These are phyloP conservation scores for Cucurbita argyrosperma DNA, from an alignment of 306 rosid genomes.

Conservation along the genomic window DNA sequence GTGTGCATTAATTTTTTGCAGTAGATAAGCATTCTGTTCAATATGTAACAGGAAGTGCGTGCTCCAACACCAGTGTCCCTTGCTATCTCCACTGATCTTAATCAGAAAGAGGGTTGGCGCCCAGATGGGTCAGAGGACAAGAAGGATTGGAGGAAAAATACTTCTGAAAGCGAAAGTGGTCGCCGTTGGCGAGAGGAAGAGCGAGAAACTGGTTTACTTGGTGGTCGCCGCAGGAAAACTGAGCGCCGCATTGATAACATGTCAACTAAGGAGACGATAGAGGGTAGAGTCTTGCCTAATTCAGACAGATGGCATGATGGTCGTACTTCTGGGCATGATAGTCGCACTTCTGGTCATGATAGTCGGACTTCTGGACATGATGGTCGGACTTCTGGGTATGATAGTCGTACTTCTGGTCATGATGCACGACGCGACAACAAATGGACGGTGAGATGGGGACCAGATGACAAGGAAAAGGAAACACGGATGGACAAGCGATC, in stretches of 20 bases:
- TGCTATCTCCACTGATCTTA: slow-evolving; percentile 24
- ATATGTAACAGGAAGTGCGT: slow-evolving; percentile 29
- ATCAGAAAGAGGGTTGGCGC: slow-evolving; percentile 43
- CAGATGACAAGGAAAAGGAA: slow-evolving; percentile 54
- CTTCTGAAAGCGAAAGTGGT: slow-evolving; percentile 30
- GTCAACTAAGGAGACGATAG: slow-evolving; percentile 27
- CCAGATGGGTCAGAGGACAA: slow-evolving; percentile 40
- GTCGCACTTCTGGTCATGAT: slow-evolving; percentile 13
- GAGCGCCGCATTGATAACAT: slow-evolving; percentile 35
- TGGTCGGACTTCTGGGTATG: slow-evolving; percentile 10
- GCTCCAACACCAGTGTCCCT: slow-evolving; percentile 23
- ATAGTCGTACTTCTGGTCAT: slow-evolving; percentile 13
- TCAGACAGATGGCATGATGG: slow-evolving; percentile 49
- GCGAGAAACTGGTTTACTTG: slow-evolving; percentile 47
- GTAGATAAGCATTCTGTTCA: not conserved
- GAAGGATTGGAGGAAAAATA: slow-evolving; percentile 37
- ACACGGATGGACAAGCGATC: slow-evolving; percentile 29
- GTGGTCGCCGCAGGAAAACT: slow-evolving; percentile 40
- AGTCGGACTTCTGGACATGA: slow-evolving; percentile 24
- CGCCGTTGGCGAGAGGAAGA: slow-evolving; percentile 65
- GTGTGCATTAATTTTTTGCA: not conserved
- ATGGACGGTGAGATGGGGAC: slow-evolving; percentile 56
- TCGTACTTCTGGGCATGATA: slow-evolving; percentile 8
- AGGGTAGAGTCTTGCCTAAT: slow-evolving; percentile 24
- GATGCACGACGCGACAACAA: slow-evolving; percentile 43